Conservation (phyloP, 139 green algal genomes). For the Dunaliella primolecta region DNA sequence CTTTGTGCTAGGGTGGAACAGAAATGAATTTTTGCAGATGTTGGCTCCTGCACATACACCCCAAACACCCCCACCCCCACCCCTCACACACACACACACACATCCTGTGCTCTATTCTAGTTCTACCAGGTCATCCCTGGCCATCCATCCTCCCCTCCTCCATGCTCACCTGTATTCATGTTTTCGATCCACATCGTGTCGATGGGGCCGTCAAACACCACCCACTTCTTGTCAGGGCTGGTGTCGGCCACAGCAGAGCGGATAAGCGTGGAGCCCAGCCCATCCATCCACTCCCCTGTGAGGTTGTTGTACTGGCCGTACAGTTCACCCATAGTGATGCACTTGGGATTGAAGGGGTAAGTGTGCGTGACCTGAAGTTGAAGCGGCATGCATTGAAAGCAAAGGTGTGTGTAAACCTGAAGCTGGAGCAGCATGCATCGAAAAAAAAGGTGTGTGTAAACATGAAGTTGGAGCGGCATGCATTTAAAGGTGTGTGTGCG, state of each 20-base stretch:
- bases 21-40: too few species aligned
- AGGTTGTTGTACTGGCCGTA: conserved; percentile 86
- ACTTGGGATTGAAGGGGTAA: conserved; percentile 83
- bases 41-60: too few species aligned
- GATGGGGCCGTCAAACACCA: conserved; percentile 79
- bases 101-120: too few species aligned
- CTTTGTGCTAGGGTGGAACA: too few species aligned
- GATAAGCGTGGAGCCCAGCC: conserved; percentile 73
- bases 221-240: conserved; percentile 60
- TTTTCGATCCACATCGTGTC: conserved; percentile 86
- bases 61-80: not conserved
- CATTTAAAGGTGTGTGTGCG: too few species aligned
- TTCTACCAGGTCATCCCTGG: too few species aligned
- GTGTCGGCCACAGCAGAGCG: conserved; percentile 67
- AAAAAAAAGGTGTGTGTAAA: too few species aligned
- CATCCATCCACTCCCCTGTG: conserved; percentile 86
- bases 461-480: too few species aligned
- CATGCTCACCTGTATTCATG: conserved; percentile 55
- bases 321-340: conserved; percentile 86
- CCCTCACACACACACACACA: not conserved
- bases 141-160: not conserved
- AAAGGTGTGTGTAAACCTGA: too few species aligned
- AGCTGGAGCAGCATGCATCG: too few species aligned
- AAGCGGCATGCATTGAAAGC: too few species aligned
- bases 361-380: conserved; percentile 57